phyloP scores from a whole-genome alignment of 371 early-diverging fungal genomes.

The Mucor velutinosus region DNA sequence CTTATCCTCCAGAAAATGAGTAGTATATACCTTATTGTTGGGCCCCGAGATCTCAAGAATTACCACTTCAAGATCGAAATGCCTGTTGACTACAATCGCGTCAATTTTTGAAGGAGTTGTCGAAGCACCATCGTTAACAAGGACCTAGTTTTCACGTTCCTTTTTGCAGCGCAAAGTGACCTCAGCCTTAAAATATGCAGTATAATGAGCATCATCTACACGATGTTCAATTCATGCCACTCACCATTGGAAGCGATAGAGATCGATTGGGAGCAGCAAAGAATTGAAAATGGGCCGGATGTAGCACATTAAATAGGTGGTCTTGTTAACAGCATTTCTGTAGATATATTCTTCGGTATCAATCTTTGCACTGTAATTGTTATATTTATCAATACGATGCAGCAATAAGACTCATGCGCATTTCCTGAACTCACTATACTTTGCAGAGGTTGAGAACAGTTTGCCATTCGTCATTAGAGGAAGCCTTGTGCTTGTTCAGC shows the following conservation, averaged over 20 bases:
- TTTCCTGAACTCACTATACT: background rate
- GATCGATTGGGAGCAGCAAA: background rate
- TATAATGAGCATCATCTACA: too few species aligned
- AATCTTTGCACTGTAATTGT: background rate
- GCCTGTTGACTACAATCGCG: slow-evolving; percentile 1
- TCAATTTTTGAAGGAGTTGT: slow-evolving; percentile 7
- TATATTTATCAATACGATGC: background rate
- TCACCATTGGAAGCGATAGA: background rate
- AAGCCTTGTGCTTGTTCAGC: too few species aligned
- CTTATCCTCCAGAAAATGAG: slow-evolving; percentile 11
- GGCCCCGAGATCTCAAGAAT: slow-evolving; percentile 12
- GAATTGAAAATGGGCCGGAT: background rate
- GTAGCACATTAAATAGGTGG: background rate
- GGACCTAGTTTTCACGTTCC: background rate
- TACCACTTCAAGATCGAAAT: slow-evolving; percentile 8
- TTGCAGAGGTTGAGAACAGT: background rate
- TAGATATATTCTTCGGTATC: background rate
- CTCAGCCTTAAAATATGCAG: background rate
- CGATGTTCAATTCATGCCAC: too few species aligned
- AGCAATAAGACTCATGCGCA: too few species aligned
- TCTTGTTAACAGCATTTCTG: background rate
- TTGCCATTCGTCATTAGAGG: too few species aligned
- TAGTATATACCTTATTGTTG: slow-evolving; percentile 13
- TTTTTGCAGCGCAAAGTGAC: slow-evolving; percentile 6
- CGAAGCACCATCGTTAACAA: background rate